Base-by-base conservation (phyloP, 371 early-diverging fungal genomes). In the Capillidium heterosporum region DNA sequence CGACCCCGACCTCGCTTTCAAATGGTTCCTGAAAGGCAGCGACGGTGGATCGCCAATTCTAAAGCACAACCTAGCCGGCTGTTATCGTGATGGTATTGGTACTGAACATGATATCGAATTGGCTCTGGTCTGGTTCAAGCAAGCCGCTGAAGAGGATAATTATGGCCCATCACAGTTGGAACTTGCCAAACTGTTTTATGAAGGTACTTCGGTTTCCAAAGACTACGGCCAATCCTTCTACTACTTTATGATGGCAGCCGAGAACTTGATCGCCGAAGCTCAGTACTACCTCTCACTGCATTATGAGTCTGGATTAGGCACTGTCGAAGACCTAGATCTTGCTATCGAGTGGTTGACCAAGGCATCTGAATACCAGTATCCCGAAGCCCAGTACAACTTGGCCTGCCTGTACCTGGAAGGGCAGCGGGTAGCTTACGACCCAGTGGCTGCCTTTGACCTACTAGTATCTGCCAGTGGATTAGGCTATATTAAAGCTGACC, bases 91-190 rank as follows among this genome's bases (percentile, higher is more conserved):
- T 49, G 89, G 89, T 27, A 70, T 74, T 32, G 88, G 88, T 11
- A 74, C 76, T 49, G 63, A 69, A 24, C 69, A 68, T 28, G 65
- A 71, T 43, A 53, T 57, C 10, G 51, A 67, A 46, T 84, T 85
- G 0, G 77, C 78, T 5, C 39, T 61, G 10, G 80, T 81, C 77
- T 89, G 85, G 67, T 61, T 66, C 17, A 68, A 69, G 35, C 71
- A 80, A 21, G 85, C 85, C 0, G 65, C 68, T 27, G 68, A 71
- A 56, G 80, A 81, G 29, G 75, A 81, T 56, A 76, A 82, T 0
- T 77, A 79, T 74, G 87, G 84, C 15, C 75, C 81, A 57, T 83
- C 72, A 67, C 83, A 81, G 71, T 85, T 15, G 87, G 82, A 5
- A 78, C 72, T 53, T 85, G 80, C 61, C 70, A 76, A 41, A 77